A percentile compares a stretch with the other conserved stretches of the same genome.
phyloP scores from a whole-genome alignment of 1,284 basidiomycete genomes.

The Psilocybe mexicana region DNA sequence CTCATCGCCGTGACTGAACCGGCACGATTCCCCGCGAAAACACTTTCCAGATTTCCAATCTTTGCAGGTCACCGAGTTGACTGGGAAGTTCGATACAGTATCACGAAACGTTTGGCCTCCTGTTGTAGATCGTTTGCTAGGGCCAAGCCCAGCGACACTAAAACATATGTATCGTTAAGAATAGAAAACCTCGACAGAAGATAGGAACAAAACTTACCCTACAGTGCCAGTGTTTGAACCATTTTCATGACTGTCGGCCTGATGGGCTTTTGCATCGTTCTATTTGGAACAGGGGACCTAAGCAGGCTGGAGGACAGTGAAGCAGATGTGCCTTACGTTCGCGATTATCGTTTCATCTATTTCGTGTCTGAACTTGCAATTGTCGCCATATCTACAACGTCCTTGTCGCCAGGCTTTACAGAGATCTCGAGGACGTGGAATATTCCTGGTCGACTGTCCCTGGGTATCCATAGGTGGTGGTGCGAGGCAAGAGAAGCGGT shows the following conservation, averaged over 20 bases:
- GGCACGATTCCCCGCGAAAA: constrained; percentile 7
- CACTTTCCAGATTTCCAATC: constrained; percentile 28
- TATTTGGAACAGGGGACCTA: no score
- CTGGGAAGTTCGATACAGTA: not conserved
- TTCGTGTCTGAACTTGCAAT: constrained; percentile 23
- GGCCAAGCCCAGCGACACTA: not conserved
- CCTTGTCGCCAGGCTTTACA: constrained; percentile 16
- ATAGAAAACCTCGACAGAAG: no score
- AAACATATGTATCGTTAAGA: not conserved
- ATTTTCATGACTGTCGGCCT: no score
- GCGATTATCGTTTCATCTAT: not conserved
- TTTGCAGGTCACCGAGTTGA: constrained; percentile 17
- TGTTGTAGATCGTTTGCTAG: not conserved
- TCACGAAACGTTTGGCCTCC: not conserved
- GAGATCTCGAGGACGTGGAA: not conserved
- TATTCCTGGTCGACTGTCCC: not conserved
- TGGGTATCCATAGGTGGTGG: constrained; percentile 4
- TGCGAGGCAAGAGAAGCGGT: not conserved
- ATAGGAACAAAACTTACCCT: no score
- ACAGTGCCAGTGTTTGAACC: no score
- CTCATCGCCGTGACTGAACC: constrained; percentile 8
- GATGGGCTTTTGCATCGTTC: no score
- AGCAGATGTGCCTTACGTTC: not conserved
- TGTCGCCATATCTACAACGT: constrained; percentile 20
- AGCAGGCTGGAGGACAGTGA: not conserved